phyloP scores from a whole-genome alignment of 2,329 filamentous ascomycete genomes.

The Curvularia hawaiiensis region DNA sequence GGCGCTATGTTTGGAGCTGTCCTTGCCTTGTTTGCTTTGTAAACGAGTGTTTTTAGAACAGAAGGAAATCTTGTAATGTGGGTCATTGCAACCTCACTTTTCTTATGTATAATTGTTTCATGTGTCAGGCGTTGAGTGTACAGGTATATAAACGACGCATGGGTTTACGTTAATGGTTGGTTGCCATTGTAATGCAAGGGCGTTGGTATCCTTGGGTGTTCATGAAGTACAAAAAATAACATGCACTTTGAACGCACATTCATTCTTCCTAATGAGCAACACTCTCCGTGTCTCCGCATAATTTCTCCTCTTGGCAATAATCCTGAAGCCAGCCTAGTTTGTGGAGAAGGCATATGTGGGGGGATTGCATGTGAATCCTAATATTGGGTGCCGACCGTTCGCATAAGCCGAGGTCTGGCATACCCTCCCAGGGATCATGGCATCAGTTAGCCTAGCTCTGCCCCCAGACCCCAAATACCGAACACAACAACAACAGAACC shows the following conservation, averaged over 20 bases:
- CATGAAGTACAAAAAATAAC: background rate
- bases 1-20: constrained; percentile 36
- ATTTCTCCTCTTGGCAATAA: background rate
- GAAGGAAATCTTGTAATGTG: background rate
- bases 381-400: background rate
- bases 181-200: constrained; percentile 1
- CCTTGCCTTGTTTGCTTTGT: constrained; percentile 44
- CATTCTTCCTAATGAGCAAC: too few relatives aligned
- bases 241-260: background rate
- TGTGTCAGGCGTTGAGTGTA: background rate
- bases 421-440: constrained; percentile 8
- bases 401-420: constrained; percentile 15
- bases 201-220: background rate
- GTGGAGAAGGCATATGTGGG: background rate
- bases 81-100: background rate
- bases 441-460: constrained; percentile 15
- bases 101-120: constrained; percentile 6
- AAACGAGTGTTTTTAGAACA: constrained; percentile 7
- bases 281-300: background rate
- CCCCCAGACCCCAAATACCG: constrained; percentile 16
- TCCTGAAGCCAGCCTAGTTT: background rate
- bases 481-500: constrained; percentile 6
- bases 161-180: background rate
- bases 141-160: background rate
- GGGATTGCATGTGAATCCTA: constrained; percentile 12